Percentiles rank a stretch among this genome's conserved stretches.
These are phyloP conservation scores for Vitis rotundifolia DNA, from an alignment of 164 flowering plant species.

Conservation along the genomic window DNA sequence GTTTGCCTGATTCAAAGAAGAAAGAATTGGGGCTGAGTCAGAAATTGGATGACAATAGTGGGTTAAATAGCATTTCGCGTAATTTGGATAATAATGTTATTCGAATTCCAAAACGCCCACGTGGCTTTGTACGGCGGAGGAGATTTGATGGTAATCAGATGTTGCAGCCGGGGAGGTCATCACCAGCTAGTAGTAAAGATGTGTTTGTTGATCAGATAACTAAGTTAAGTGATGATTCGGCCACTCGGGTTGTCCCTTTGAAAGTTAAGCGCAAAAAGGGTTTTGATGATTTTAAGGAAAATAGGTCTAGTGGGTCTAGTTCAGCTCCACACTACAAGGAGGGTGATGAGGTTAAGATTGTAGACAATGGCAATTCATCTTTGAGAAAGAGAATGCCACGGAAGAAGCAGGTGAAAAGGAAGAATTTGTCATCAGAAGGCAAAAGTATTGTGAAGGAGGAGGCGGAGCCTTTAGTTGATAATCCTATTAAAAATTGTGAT, in stretches of 20 bases:
- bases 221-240: conserved; percentile 28
- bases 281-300: conserved; percentile 38
- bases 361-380: conserved; percentile 24
- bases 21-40: conserved; percentile 17
- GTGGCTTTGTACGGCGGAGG: conserved; percentile 62
- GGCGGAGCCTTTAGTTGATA: conserved; percentile 21
- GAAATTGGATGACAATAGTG: conserved; percentile 19
- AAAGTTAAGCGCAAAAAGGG: conserved; percentile 26
- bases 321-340: conserved; percentile 23
- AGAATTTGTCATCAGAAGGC: conserved; percentile 14
- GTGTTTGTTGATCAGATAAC: conserved; percentile 21
- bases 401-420: conserved; percentile 35
- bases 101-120: conserved; percentile 61
- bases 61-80: conserved; percentile 28
- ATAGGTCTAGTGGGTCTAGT: conserved; percentile 16
- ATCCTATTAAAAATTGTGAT: conserved; percentile 14
- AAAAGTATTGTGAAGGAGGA: conserved; percentile 25
- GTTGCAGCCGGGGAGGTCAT: conserved; percentile 17
- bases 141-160: conserved; percentile 31
- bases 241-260: conserved; percentile 12
- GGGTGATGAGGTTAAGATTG: conserved; percentile 23
- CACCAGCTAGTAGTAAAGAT: conserved; percentile 12
- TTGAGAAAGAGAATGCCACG: conserved; percentile 30
- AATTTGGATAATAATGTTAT: conserved; percentile 39
- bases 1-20: conserved; percentile 17